Evolutionary conservation across 148 eudicot species (phyloP).

Genomic region (Pouteria glomerata): DNA sequence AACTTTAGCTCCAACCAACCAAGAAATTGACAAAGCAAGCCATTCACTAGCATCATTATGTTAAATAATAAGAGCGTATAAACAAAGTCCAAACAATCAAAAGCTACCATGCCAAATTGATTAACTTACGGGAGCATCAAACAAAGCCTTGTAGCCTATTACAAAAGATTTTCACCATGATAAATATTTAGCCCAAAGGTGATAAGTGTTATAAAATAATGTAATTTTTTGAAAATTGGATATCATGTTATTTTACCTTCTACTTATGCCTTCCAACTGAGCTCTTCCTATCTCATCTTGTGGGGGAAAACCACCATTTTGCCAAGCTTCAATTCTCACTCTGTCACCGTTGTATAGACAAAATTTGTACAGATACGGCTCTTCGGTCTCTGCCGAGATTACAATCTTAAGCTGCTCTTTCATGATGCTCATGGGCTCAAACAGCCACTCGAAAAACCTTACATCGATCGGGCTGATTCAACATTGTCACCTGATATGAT

Average conservation of each 20-base stretch:
- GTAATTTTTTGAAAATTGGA: not conserved
- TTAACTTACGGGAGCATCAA: too few relatives aligned
- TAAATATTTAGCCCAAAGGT: not conserved
- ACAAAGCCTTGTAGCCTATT: conserved; percentile 15
- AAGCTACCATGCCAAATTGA: too few relatives aligned
- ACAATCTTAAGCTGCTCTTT: conserved; percentile 15
- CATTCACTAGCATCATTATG: too few relatives aligned
- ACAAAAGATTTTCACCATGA: not conserved
- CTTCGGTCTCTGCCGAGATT: conserved; percentile 1
- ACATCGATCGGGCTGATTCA: conserved; percentile 5
- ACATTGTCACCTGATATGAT: conserved; percentile 5
- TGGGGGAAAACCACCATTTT: conserved; percentile 6
- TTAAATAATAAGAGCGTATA: too few relatives aligned
- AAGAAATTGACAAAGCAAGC: too few relatives aligned
- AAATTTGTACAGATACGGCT: conserved; percentile 10
- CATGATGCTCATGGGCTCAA: conserved; percentile 18
- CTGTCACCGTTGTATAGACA: conserved; percentile 2
- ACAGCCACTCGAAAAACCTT: conserved; percentile 13
- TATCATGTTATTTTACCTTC: not conserved
- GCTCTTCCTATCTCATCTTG: conserved; percentile 13
- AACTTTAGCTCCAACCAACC: too few relatives aligned
- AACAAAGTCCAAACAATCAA: too few relatives aligned
- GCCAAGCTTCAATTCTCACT: conserved; percentile 11
- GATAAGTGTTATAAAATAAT: too few relatives aligned
- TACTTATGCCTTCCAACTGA: conserved; percentile 12